These are phyloP conservation scores for Cryptococcus jaspeensis DNA, from an alignment of 1,284 basidiomycete species.

Conservation along the genomic window DNA sequence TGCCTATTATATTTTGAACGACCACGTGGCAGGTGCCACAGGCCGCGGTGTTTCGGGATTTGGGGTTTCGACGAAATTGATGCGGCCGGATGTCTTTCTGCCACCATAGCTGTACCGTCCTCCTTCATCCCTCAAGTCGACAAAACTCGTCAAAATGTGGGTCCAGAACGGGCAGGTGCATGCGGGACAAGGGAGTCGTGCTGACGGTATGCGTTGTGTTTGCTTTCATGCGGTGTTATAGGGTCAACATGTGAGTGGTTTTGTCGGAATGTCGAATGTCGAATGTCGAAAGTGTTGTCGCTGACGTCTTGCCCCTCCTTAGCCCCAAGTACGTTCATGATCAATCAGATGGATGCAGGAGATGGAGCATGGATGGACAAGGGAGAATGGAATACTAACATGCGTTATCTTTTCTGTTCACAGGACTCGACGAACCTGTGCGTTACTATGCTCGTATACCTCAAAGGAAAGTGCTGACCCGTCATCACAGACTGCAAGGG, in stretches of 20 bases:
- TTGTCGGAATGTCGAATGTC: neutral
- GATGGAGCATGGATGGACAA: neutral
- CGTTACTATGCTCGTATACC: constrained; percentile 5
- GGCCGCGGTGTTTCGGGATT: too few species aligned
- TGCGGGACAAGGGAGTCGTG: constrained; percentile 1
- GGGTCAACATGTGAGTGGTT: constrained; percentile 48
- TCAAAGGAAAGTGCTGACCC: neutral
- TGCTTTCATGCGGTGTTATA: constrained; percentile 19
- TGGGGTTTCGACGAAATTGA: too few species aligned
- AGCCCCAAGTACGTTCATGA: constrained; percentile 41
- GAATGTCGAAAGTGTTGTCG: neutral
- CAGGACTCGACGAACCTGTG: constrained; percentile 52
- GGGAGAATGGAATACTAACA: constrained; percentile 2
- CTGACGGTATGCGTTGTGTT: constrained; percentile 17
- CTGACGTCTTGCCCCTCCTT: constrained; percentile 14
- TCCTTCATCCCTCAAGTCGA: constrained; percentile 26
- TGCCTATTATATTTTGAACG: too few species aligned
- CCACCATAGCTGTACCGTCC: too few species aligned
- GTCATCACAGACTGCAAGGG: constrained; percentile 82
- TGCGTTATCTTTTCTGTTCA: constrained; percentile 1
- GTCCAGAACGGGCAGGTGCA: constrained; percentile 12
- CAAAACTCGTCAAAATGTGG: constrained; percentile 31
- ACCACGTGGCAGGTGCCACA: too few species aligned
- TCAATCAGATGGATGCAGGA: neutral
- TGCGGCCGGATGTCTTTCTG: too few species aligned